These are phyloP conservation scores for Bonnemaisonia californica DNA, from an alignment of 31 red algal species.

Conservation along the genomic window DNA sequence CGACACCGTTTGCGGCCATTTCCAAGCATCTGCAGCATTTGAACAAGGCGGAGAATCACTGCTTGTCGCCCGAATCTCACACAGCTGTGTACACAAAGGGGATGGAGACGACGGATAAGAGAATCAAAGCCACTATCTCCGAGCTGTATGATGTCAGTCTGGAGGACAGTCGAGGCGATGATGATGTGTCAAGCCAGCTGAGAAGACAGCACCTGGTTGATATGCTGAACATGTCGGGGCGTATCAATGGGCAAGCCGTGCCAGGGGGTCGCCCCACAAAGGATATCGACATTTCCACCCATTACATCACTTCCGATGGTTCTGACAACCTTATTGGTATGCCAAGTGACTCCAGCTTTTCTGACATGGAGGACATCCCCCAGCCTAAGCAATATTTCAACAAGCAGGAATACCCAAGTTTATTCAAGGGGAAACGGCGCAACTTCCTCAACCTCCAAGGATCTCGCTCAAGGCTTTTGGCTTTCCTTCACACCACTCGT, in stretches of 20 bases:
- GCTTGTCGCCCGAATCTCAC: not conserved
- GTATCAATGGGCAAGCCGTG: not conserved
- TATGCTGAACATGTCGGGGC: constrained; percentile 13
- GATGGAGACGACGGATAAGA: not conserved
- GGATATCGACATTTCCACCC: too few relatives aligned
- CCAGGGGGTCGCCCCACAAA: too few relatives aligned
- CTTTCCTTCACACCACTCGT: constrained; percentile 18
- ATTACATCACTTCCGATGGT: too few relatives aligned
- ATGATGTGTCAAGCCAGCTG: not conserved
- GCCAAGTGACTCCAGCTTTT: not conserved
- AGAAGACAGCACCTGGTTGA: constrained; percentile 5
- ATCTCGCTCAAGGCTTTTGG: not conserved
- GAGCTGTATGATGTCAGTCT: not conserved
- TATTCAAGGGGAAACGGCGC: too few relatives aligned
- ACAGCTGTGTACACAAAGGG: not conserved
- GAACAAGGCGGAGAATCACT: not conserved
- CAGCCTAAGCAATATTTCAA: not conserved
- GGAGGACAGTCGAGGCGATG: not conserved
- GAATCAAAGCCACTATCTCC: constrained; percentile 2
- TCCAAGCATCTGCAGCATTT: constrained; percentile 61
- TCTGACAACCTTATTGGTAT: not conserved
- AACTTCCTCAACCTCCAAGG: not conserved
- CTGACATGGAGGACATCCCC: not conserved
- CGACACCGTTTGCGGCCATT: constrained; percentile 80
- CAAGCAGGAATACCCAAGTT: not conserved